Base-by-base conservation (phyloP, 495 filamentous ascomycete species). In the Lasiosphaeria hispida region DNA sequence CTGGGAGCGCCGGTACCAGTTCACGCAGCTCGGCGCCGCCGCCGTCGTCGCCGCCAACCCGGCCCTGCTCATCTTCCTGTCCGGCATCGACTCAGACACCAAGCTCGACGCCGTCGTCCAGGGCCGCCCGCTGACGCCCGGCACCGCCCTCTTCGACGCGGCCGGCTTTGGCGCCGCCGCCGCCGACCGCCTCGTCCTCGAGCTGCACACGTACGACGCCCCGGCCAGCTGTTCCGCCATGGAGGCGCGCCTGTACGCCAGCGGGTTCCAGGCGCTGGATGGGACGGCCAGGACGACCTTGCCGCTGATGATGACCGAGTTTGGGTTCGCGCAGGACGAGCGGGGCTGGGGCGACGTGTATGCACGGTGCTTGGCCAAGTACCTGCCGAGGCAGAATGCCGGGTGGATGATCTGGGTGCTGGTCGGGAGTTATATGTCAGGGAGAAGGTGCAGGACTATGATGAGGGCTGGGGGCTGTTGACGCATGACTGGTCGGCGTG, bases 351-450 rank as follows among this genome's bases (percentile, higher is more conserved):
- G 75, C 18, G 64, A 72, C 13, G 59, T 72, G 0, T 85, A 83
- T 57, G 69, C 73, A 3, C 61, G 67, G 9, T 84, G 83, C 52
- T 55, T 84, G 37, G 60, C 71, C 13, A 62, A 71, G 15, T 82
- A 75, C 59, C 65, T 83, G 17, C 71, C 74, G 14, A 60, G 73
- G 7, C 68, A 72, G 40, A 66, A 78, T 34, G 72, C 77, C 1
- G 81, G 81, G 6, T 85, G 81, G 81, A 80, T 77, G 72, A 67
- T 78, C 10, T 85, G 83, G 83, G 74, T 74, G n/a, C 34, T 85
- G 41, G 68, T 68, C 7, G 81, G 81, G 18, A 82, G 77, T 41
- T 84, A 83, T 84, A 85, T 65, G 74, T 80, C 35, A 71, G 78
- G 3, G 59, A 73, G 30, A 77, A 78, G 0, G 68, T 54, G 10